These are phyloP conservation scores for Volvox carteri DNA, from an alignment of 163 green algal species.

Conservation along the genomic window DNA sequence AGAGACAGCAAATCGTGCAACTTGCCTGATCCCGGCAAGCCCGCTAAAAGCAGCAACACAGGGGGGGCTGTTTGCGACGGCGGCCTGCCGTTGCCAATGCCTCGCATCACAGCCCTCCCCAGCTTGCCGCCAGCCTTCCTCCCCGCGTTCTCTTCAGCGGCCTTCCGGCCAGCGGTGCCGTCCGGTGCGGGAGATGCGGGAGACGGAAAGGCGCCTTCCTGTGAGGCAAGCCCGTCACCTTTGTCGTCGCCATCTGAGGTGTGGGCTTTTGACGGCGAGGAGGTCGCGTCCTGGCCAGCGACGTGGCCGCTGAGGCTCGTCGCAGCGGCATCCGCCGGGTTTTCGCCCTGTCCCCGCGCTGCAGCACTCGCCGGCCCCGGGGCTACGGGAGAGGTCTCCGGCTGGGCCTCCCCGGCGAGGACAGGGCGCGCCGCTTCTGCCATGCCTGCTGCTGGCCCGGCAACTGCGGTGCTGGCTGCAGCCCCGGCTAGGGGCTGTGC, in stretches of 20 bases:
- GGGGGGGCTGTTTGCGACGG: neutral
- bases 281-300: neutral
- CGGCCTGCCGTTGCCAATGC: conserved; percentile 31
- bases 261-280: neutral
- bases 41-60: conserved; percentile 43
- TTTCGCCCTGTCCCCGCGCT: too few species aligned
- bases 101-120: neutral
- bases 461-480: neutral
- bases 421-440: neutral
- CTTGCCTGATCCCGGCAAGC: conserved; percentile 42
- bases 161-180: neutral
- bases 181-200: neutral
- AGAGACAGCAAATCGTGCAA: too few species aligned
- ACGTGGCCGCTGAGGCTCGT: too few species aligned
- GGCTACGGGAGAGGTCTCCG: neutral
- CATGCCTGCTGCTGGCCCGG: neutral
- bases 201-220: too few species aligned
- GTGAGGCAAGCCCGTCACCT: too few species aligned
- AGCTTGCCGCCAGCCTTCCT: neutral
- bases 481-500: neutral
- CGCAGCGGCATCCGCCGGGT: too few species aligned
- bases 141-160: neutral
- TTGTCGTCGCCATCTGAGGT: neutral
- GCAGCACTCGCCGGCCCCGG: neutral
- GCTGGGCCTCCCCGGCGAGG: neutral